These are phyloP conservation scores for Solanum stenotomum DNA, from an alignment of 257 asterid species.

Conservation along the genomic window DNA sequence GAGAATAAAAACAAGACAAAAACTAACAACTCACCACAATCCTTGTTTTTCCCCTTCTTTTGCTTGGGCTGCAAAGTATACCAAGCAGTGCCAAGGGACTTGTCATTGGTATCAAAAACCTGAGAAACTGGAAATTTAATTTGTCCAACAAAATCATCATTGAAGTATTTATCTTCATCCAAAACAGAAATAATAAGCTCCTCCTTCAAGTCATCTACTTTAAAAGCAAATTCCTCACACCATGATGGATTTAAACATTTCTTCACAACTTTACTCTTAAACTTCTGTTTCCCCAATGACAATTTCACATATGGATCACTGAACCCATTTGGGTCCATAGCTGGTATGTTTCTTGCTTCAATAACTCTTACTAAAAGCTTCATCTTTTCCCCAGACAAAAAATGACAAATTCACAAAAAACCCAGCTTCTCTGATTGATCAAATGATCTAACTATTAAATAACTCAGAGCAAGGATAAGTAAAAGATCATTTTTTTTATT, in stretches of 20 bases:
- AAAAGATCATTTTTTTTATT: background rate
- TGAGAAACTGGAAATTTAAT: constrained; percentile 51
- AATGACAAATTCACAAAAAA: background rate
- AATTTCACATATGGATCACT: constrained; percentile 94
- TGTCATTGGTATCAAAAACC: constrained; percentile 74
- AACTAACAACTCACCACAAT: constrained; percentile 47
- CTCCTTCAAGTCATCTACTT: constrained; percentile 79
- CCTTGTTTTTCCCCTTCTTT: constrained; percentile 71
- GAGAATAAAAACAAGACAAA: background rate
- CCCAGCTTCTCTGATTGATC: background rate
- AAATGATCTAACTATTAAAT: background rate
- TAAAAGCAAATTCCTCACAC: constrained; percentile 85
- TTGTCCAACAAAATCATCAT: constrained; percentile 86
- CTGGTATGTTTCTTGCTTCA: constrained; percentile 73
- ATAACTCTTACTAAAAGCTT: constrained; percentile 90
- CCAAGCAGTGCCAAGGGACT: constrained; percentile 89
- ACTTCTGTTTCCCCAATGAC: constrained; percentile 76
- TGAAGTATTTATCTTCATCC: constrained; percentile 89
- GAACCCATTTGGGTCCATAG: constrained; percentile 79
- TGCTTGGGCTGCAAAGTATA: constrained; percentile 71
- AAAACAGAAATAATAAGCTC: constrained; percentile 67
- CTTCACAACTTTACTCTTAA: constrained; percentile 72
- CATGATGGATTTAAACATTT: constrained; percentile 85
- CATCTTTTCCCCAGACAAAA: constrained; percentile 19
- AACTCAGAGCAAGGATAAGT: background rate